Conservation (phyloP, 140 eudicot genomes). For the Ambrosia hybrid region DNA sequence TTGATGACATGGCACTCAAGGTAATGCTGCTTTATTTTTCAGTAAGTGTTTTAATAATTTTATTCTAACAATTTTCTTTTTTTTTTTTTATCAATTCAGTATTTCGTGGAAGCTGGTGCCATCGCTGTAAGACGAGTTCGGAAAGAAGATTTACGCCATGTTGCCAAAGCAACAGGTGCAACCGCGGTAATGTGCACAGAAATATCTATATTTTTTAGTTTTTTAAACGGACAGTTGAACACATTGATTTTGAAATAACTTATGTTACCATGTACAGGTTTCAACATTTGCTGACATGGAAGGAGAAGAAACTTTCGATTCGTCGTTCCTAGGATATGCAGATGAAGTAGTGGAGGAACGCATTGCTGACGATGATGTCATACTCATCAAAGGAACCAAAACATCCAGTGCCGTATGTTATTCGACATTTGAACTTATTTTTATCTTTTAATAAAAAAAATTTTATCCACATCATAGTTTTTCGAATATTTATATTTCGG, state of each 20-base stretch:
- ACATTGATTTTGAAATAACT: not conserved
- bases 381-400: slow-evolving; percentile 93
- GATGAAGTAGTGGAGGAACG: slow-evolving; percentile 99
- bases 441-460: no score
- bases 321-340: slow-evolving; percentile 86
- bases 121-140: slow-evolving; percentile 99
- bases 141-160: slow-evolving; percentile 96
- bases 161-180: slow-evolving; percentile 99
- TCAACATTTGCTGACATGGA: slow-evolving; percentile 99
- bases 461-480: no score
- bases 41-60: no score
- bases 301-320: slow-evolving; percentile 97
- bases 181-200: slow-evolving; percentile 52
- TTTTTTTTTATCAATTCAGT: slow-evolving; percentile 41
- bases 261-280: slow-evolving; percentile 41
- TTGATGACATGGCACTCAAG: not conserved
- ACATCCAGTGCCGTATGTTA: slow-evolving; percentile 75
- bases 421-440: not conserved
- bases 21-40: slow-evolving; percentile 14
- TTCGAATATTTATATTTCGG: slow-evolving; percentile 3
- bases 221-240: no score
- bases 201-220: not conserved
- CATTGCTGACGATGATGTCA: slow-evolving; percentile 95
- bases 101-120: slow-evolving; percentile 99
- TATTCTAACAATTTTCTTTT: not conserved